Evolutionary conservation across 164 flowering plant genomes (phyloP).

Genomic region (Umbilicus rupestris): DNA sequence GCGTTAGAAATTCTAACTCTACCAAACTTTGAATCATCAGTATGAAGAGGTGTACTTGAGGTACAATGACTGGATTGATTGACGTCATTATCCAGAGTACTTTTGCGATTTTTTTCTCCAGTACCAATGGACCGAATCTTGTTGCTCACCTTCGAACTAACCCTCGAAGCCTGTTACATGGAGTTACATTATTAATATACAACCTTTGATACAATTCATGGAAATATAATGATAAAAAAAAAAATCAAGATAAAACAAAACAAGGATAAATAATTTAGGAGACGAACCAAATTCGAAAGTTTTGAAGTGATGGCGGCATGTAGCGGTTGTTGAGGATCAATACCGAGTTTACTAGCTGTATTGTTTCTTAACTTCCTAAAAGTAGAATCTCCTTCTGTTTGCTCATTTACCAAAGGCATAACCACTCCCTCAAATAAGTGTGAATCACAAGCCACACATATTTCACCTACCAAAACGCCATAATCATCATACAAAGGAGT

Average conservation of each 20-base stretch:
- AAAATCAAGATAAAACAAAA: too few species aligned
- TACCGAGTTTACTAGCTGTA: constrained; percentile 39
- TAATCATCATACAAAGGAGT: constrained; percentile 82
- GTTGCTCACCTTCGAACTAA: constrained; percentile 72
- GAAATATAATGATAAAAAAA: not conserved
- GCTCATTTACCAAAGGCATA: constrained; percentile 16
- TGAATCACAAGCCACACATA: constrained; percentile 70
- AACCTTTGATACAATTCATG: constrained; percentile 8
- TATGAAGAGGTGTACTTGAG: constrained; percentile 38
- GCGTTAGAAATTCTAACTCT: constrained; percentile 77
- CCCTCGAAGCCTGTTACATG: constrained; percentile 63
- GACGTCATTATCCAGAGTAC: constrained; percentile 46
- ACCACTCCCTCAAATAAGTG: constrained; percentile 38
- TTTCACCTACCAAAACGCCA: constrained; percentile 61
- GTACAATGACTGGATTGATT: constrained; percentile 47
- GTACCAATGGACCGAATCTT: constrained; percentile 62
- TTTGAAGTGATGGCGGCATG: constrained; percentile 84
- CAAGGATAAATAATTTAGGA: not conserved
- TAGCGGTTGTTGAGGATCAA: constrained; percentile 71
- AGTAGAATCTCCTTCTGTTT: constrained; percentile 22
- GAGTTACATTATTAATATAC: constrained; percentile 17
- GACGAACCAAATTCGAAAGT: constrained; percentile 61
- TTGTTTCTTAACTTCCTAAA: constrained; percentile 28
- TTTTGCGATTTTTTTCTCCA: constrained; percentile 45
- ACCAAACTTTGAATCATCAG: constrained; percentile 72